These are phyloP conservation scores for Kazachstania viticola DNA, from an alignment of 805 yeast species.

Conservation along the genomic window DNA sequence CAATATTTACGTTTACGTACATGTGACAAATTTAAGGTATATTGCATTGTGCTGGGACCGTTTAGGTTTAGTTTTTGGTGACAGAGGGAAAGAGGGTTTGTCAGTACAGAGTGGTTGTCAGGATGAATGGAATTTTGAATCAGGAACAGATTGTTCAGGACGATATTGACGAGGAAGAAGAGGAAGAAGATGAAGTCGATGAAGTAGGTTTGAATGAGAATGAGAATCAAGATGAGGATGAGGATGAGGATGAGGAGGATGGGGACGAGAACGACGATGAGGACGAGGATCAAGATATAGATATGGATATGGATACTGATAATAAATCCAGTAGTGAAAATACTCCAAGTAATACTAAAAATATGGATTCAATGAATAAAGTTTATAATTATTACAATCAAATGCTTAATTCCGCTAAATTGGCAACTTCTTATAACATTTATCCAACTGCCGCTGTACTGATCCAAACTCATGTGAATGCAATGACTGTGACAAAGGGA, in stretches of 20 bases:
- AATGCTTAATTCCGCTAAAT: conserved; percentile 33
- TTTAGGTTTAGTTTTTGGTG: conserved; percentile 17
- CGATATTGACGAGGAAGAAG: conserved; percentile 11
- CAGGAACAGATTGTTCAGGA: too few relatives aligned
- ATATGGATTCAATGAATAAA: conserved; percentile 4
- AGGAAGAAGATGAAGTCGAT: conserved; percentile 12
- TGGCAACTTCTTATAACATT: conserved; percentile 53
- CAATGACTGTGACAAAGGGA: conserved; percentile 66
- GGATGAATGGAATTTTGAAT: too few relatives aligned
- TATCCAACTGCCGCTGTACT: conserved; percentile 84
- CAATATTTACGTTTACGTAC: too few relatives aligned
- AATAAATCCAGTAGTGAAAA: conserved; percentile 6
- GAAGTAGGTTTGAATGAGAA: conserved; percentile 9
- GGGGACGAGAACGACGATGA: conserved; percentile 7
- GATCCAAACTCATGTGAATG: conserved; percentile 65
- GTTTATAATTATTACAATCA: conserved; percentile 26
- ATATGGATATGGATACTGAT: conserved; percentile 11
- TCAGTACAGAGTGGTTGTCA: conserved; percentile 19
- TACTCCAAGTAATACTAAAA: conserved; percentile 1
- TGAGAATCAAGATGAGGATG: conserved; percentile 10
- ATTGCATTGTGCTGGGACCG: too few relatives aligned
- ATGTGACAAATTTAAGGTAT: too few relatives aligned
- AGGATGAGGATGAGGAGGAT: conserved; percentile 17
- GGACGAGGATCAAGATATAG: conserved; percentile 11
- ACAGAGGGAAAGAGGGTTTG: conserved; percentile 21